phyloP scores from a whole-genome alignment of 305 asterid genomes.

The Fraxinus dipetala region DNA sequence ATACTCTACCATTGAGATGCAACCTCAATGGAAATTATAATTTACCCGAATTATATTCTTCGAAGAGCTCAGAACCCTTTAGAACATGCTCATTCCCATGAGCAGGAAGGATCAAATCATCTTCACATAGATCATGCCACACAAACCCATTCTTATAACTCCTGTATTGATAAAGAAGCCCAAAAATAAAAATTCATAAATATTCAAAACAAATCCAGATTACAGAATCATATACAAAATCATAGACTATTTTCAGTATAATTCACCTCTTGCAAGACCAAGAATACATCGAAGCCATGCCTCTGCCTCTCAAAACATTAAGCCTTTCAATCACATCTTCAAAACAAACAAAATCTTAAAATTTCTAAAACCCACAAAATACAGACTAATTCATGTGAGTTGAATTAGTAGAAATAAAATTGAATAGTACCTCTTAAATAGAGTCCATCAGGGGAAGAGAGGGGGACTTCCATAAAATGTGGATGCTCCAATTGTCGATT shows the following conservation, averaged over 20 bases:
- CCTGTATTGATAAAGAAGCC: slow-evolving; percentile 42
- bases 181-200: not conserved
- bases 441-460: slow-evolving; percentile 80
- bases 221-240: not conserved
- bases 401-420: not conserved
- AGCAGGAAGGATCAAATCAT: slow-evolving; percentile 74
- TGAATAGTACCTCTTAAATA: slow-evolving; percentile 63
- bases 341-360: slow-evolving; percentile 19
- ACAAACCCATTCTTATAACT: slow-evolving; percentile 78
- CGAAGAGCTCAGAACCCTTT: slow-evolving; percentile 82
- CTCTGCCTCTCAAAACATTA: slow-evolving; percentile 71
- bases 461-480: slow-evolving; percentile 89
- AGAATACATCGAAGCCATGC: slow-evolving; percentile 75
- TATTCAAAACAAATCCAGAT: not conserved
- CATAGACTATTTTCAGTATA: not conserved
- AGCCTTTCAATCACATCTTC: slow-evolving; percentile 84
- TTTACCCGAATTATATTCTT: slow-evolving; percentile 63
- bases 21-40: not conserved
- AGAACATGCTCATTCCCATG: slow-evolving; percentile 83
- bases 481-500: slow-evolving; percentile 96
- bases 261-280: slow-evolving; percentile 95
- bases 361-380: slow-evolving; percentile 1
- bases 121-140: slow-evolving; percentile 86
- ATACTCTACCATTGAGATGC: not conserved
- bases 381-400: not conserved